Evolutionary conservation across 179 eudicot species (phyloP).

Genomic region (Heliamphora pulchella): DNA sequence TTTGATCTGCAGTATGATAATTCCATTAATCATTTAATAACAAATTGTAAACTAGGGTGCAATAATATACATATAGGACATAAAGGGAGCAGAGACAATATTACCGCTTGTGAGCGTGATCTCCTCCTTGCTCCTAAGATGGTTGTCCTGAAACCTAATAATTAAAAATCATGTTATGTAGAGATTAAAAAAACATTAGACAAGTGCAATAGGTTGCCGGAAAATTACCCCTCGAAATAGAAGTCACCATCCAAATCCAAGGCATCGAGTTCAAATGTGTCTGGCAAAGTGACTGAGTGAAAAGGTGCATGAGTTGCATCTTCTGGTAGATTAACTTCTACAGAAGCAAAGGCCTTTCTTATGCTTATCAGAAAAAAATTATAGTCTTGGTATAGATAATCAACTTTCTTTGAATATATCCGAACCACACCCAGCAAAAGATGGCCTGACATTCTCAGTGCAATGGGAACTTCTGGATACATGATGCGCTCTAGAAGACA

Average conservation of each 20-base stretch:
- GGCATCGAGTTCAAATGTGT: slow-evolving; percentile 67
- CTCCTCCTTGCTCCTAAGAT: slow-evolving; percentile 50
- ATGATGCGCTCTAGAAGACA: slow-evolving; percentile 56
- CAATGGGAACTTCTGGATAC: slow-evolving; percentile 85
- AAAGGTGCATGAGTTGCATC: slow-evolving; percentile 71
- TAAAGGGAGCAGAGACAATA: background rate
- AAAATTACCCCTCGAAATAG: slow-evolving; percentile 28
- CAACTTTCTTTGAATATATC: slow-evolving; percentile 65
- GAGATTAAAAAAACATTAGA: background rate
- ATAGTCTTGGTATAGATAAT: slow-evolving; percentile 72
- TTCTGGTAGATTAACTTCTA: slow-evolving; percentile 59
- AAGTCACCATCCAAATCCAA: slow-evolving; percentile 37
- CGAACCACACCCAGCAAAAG: slow-evolving; percentile 70
- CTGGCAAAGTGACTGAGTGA: slow-evolving; percentile 75
- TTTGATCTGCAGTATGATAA: slow-evolving; percentile 42
- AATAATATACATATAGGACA: background rate
- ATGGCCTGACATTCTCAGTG: slow-evolving; percentile 82
- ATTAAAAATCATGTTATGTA: background rate
- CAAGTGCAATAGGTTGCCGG: slow-evolving; percentile 24
- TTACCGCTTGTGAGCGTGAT: slow-evolving; percentile 57
- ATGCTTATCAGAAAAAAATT: slow-evolving; percentile 40
- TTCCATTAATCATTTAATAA: slow-evolving; percentile 6
- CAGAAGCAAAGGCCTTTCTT: slow-evolving; percentile 44
- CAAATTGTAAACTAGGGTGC: background rate
- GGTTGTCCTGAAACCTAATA: slow-evolving; percentile 49